Evolutionary conservation across 2,329 filamentous ascomycete species (phyloP), one percentile per base, ranked within the genome.

Genomic region (Aplosporella prunicola): DNA sequence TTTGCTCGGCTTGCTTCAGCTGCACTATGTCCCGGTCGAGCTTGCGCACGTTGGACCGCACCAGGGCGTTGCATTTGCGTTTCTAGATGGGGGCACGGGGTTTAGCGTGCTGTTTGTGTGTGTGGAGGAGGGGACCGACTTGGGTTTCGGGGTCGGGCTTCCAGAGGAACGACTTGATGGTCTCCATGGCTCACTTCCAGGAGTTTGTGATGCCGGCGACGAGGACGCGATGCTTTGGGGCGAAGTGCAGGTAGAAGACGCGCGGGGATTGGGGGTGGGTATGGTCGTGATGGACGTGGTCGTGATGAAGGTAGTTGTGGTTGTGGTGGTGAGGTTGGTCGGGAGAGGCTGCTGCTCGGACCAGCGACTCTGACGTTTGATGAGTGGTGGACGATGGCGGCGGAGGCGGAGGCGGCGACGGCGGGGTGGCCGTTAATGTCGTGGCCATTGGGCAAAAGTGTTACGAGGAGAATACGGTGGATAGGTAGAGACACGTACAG

Each of bases 61-160:
- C 82, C 44, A 96, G 76, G 44, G 77, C 69, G 62, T 95, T 94
- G 64, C 89, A 96, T 79, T 95, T 96, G 46, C 88, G 80, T 64
- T 91, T 81, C 89, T 98, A 29, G n/a, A 24, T 11, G 9, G 33
- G 15, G 32, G 28, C 26, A 27, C 30, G n/a, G n/a, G n/a, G n/a
- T n/a, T n/a, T 24, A 24, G 22, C 8, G 8, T 24, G 22, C n/a
- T n/a, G n/a, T n/a, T n/a, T n/a, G n/a, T n/a, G n/a, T n/a, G n/a
- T n/a, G n/a, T n/a, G 20, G 22, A 18, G 35, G 32, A n/a, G 30
- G 32, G 30, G 32, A 41, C 69, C 48, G 68, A 94, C 89, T 73
- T 98, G 89, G 45, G 82, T 82, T 62, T 93, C 82, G 29, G 91
- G 91, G 56, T 93, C 88, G 24, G 91, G 89, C 63, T 86, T 89